Conservation (phyloP, 805 yeast genomes). For the Lipomyces japonicus region DNA sequence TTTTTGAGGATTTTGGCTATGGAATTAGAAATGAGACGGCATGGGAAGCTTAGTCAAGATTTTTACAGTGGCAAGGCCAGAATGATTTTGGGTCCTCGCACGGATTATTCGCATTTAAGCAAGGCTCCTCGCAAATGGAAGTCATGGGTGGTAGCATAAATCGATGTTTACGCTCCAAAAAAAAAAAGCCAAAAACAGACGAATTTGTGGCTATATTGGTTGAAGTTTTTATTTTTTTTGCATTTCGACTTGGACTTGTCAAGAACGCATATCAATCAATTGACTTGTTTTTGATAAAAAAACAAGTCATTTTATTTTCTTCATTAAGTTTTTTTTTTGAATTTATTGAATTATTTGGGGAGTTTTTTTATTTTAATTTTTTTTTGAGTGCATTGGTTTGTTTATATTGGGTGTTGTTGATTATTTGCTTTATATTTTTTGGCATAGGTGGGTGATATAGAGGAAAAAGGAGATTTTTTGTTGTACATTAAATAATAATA, state of each 20-base stretch:
- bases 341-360: not conserved
- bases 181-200: too few species aligned
- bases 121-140: conserved; percentile 17
- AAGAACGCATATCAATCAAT: too few species aligned
- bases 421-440: not conserved
- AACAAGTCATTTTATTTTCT: not conserved
- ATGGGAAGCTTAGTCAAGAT: conserved; percentile 37
- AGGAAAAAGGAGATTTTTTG: too few species aligned
- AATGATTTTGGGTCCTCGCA: conserved; percentile 36
- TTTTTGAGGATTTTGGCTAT: conserved; percentile 38
- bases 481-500: too few species aligned
- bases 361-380: not conserved
- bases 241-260: too few species aligned
- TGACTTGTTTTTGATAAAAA: too few species aligned
- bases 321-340: not conserved
- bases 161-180: not conserved
- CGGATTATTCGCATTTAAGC: conserved; percentile 22
- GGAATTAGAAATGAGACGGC: conserved; percentile 36
- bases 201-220: too few species aligned
- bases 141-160: conserved; percentile 1
- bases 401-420: not conserved
- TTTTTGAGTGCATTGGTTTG: not conserved
- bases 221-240: too few species aligned
- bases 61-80: conserved; percentile 35
- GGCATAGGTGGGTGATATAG: not conserved